Evolutionary conservation across 75 land plant species (phyloP).

Genomic region (Selaginella moellendorffii): DNA sequence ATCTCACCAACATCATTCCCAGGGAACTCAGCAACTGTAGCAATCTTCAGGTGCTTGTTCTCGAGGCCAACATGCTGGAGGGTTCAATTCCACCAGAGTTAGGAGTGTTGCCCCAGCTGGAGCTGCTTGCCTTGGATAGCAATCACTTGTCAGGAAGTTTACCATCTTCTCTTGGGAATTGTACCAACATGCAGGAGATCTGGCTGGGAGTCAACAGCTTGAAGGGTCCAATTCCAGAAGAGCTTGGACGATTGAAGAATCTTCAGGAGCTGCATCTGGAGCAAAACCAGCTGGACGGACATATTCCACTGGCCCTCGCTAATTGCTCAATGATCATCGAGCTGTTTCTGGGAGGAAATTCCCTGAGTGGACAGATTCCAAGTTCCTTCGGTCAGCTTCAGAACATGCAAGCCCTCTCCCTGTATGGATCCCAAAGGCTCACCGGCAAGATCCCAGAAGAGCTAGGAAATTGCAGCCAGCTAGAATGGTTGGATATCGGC

Average conservation of each 20-base stretch:
- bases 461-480: too few species aligned
- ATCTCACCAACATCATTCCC: neutral
- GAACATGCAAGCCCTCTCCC: too few species aligned
- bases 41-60: too few species aligned
- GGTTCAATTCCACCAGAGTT: too few species aligned
- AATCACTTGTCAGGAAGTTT: conserved; percentile 45
- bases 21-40: too few species aligned
- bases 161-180: conserved; percentile 38
- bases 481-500: too few species aligned
- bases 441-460: too few species aligned
- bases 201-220: conserved; percentile 42
- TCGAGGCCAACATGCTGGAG: too few species aligned
- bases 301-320: conserved; percentile 23
- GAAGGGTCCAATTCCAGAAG: conserved; percentile 44
- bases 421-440: too few species aligned
- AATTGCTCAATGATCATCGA: neutral
- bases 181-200: conserved; percentile 29
- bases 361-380: too few species aligned
- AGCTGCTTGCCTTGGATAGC: conserved; percentile 38
- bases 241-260: conserved; percentile 23
- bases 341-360: neutral
- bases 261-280: conserved; percentile 51
- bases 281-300: conserved; percentile 40
- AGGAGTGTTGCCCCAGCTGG: too few species aligned
- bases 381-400: too few species aligned